A percentile compares a stretch with the other conserved stretches of the same genome.
Conservation (phyloP, 371 early-diverging fungal genomes). For the Zychaea mexicana region DNA sequence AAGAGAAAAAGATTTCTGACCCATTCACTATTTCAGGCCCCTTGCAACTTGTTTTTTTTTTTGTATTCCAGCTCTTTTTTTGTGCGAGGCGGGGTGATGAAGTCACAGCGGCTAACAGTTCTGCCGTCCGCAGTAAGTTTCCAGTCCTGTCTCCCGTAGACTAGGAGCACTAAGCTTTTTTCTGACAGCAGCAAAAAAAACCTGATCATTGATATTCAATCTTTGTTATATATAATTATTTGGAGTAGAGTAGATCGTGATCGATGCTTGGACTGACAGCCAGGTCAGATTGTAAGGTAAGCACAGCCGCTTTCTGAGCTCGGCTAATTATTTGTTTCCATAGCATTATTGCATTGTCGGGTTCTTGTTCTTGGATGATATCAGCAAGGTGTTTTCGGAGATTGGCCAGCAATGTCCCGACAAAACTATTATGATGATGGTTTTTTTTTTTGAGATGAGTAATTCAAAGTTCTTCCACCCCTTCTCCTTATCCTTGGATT, state of each 20-base stretch:
- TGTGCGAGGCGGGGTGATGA: background rate
- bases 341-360: background rate
- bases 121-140: background rate
- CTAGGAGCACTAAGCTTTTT: too few relatives aligned
- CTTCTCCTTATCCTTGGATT: too few relatives aligned
- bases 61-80: background rate
- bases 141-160: too few relatives aligned
- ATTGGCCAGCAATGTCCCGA: conserved; percentile 46
- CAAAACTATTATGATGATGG: too few relatives aligned
- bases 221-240: too few relatives aligned
- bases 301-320: conserved; percentile 38
- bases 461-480: background rate
- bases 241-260: background rate
- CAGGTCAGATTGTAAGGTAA: conserved; percentile 36
- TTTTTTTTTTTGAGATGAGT: background rate
- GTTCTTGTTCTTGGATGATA: too few relatives aligned
- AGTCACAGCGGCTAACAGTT: conserved; percentile 4
- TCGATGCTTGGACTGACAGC: conserved; percentile 36
- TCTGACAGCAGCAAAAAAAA: too few relatives aligned
- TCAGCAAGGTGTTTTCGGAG: conserved; percentile 15
- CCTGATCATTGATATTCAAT: background rate
- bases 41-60: conserved; percentile 6
- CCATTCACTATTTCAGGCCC: conserved; percentile 1
- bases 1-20: conserved; percentile 15
- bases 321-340: conserved; percentile 26